These are phyloP conservation scores for Boletellus emodensis DNA, from an alignment of 768 basidiomycete species.

Conservation along the genomic window DNA sequence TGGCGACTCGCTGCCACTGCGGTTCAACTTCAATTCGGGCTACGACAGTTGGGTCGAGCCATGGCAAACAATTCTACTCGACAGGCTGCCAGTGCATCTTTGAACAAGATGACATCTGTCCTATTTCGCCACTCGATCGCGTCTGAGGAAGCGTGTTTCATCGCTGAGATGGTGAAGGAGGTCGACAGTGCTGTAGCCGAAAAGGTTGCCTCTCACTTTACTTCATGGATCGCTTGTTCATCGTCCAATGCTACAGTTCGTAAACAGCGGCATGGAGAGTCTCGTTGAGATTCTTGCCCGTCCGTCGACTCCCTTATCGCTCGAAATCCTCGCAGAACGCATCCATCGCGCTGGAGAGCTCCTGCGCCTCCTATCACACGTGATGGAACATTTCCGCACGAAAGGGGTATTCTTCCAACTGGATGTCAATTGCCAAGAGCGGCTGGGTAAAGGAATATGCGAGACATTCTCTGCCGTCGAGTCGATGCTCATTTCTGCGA, in stretches of 20 bases:
- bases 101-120: constrained; percentile 63
- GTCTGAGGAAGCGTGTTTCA: constrained; percentile 76
- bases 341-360: constrained; percentile 61
- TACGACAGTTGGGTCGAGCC: constrained; percentile 69
- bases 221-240: neutral
- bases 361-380: constrained; percentile 62
- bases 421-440: constrained; percentile 45
- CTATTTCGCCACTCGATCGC: constrained; percentile 72
- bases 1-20: constrained; percentile 83
- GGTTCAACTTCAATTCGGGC: constrained; percentile 70
- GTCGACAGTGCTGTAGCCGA: constrained; percentile 61
- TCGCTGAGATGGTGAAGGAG: constrained; percentile 76
- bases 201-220: constrained; percentile 43
- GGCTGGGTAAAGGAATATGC: constrained; percentile 49
- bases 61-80: constrained; percentile 51
- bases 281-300: constrained; percentile 53
- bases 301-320: constrained; percentile 22
- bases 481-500: constrained; percentile 28
- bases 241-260: constrained; percentile 44
- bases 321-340: constrained; percentile 34
- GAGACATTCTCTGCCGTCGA: constrained; percentile 43
- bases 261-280: constrained; percentile 68
- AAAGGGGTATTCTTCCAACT: constrained; percentile 49
- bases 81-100: constrained; percentile 52
- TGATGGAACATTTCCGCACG: constrained; percentile 60